Base-by-base conservation (phyloP, 192 early-diverging fungal genomes). In the Podila verticillata region DNA sequence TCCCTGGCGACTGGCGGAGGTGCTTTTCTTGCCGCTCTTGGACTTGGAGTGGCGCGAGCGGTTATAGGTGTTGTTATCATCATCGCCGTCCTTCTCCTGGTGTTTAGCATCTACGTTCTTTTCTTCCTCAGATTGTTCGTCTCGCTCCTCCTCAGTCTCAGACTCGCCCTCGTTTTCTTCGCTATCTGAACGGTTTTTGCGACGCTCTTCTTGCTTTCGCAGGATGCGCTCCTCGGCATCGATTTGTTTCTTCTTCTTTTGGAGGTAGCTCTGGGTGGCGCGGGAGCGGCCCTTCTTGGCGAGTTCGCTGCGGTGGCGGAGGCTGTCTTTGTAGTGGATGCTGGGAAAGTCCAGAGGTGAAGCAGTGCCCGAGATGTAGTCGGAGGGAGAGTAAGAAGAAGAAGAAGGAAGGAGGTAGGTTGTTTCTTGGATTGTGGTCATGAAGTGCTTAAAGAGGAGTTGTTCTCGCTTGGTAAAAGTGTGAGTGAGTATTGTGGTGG, bases 381-480 rank as follows among this genome's bases (percentile, higher is more conserved):
- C 26, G 29, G 31, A 56, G 13, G 39, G 39, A 44, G 39, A 44
- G 13, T 44, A 44, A 22, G 56, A 63, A 57, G 48, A 6, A 24
- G 65, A 36, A 39, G 39, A 57, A 15, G 44, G 28, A 48, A 44
- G 9, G 36, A 63, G 9, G 20, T 19, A 24, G 49, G 36, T 8
- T 35, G 19, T n/a, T 17, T 61, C 34, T 34, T 59, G 44, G 26
- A 75, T 29, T 39, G 59, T 48, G 36, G 63, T 65, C 74, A 75
- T 75, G 57, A 69, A 75, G 62, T 61, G 32, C 44, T 64, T 51
- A 28, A 69, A 59, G 35, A 56, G 47, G 30, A 54, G 29, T 69
- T 75, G 74, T 54, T 75, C 66, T 28, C 64, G 66, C 9, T 69
- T 75, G 54, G 74, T 48, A 2, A 61, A 69, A 51, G 61, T 69